Evolutionary conservation across 1,284 basidiomycete species (phyloP).

Genomic region (Ustilago tritici): DNA sequence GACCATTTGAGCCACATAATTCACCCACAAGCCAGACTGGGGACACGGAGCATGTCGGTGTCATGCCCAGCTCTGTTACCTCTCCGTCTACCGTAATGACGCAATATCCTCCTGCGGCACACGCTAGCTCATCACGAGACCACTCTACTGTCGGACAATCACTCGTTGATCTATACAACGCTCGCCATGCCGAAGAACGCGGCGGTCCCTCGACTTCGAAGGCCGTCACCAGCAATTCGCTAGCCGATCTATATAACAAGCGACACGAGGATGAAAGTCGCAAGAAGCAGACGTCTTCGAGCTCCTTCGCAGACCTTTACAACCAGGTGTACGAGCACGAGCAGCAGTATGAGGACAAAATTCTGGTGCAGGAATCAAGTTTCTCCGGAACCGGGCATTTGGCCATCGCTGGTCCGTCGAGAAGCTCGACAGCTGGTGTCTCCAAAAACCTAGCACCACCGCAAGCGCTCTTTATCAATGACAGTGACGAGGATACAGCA

Average conservation of each 20-base stretch:
- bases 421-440: background rate
- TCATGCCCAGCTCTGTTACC: slow-evolving; percentile 14
- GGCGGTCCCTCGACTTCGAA: background rate
- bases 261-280: slow-evolving; percentile 14
- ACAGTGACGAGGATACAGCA: slow-evolving; percentile 9
- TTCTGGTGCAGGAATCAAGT: background rate
- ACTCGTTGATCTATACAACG: slow-evolving; percentile 38
- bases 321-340: slow-evolving; percentile 23
- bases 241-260: slow-evolving; percentile 20
- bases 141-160: slow-evolving; percentile 2
- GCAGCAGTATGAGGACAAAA: slow-evolving; percentile 5
- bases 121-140: slow-evolving; percentile 10
- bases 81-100: slow-evolving; percentile 21
- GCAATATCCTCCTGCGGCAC: slow-evolving; percentile 12
- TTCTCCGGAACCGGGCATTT: background rate
- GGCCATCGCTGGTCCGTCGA: background rate
- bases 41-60: background rate
- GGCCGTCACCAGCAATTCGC: slow-evolving; percentile 7
- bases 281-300: slow-evolving; percentile 5
- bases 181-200: slow-evolving; percentile 23
- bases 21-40: background rate
- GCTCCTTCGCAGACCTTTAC: slow-evolving; percentile 27
- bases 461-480: slow-evolving; percentile 8
- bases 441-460: background rate
- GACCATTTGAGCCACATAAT: background rate